phyloP scores from a whole-genome alignment of 2,329 filamentous ascomycete genomes.

The Aspergillus sp. region DNA sequence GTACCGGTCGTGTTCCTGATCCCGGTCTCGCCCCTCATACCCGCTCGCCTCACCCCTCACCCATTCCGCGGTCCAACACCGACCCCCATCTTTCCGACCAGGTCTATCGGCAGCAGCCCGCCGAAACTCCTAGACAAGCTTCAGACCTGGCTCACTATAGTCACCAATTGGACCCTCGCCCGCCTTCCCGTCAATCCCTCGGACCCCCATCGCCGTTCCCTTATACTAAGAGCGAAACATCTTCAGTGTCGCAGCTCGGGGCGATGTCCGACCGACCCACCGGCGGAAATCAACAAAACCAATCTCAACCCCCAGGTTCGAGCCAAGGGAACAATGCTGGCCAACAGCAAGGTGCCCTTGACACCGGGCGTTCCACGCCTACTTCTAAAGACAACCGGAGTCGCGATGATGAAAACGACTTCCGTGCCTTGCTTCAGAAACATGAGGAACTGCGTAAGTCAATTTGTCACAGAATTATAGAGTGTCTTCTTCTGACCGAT shows the following conservation, averaged over 20 bases:
- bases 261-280: conserved; percentile 22
- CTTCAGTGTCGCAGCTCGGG: conserved; percentile 12
- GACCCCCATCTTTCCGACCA: conserved; percentile 25
- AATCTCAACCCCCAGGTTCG: conserved; percentile 4
- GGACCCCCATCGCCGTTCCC: conserved; percentile 24
- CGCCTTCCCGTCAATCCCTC: conserved; percentile 22
- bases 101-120: conserved; percentile 21
- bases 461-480: background rate
- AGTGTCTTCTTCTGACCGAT: conserved; percentile 2
- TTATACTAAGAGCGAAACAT: conserved; percentile 10
- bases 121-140: conserved; percentile 19
- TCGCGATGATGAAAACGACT: conserved; percentile 45
- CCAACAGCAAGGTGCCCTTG: conserved; percentile 32
- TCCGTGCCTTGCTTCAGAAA: conserved; percentile 44
- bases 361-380: conserved; percentile 51
- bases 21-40: conserved; percentile 13
- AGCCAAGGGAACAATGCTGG: conserved; percentile 21
- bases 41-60: conserved; percentile 16
- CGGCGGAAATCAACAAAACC: conserved; percentile 13
- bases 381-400: conserved; percentile 31
- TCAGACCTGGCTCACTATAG: conserved; percentile 16
- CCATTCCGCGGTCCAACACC: conserved; percentile 28
- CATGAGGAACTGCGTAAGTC: conserved; percentile 49
- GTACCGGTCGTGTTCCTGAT: conserved; percentile 14
- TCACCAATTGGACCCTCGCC: conserved; percentile 18